A percentile compares a stretch with the other conserved stretches of the same genome.
Conservation (phyloP, 1,284 basidiomycete genomes). For the Porphyrellus sp. region DNA sequence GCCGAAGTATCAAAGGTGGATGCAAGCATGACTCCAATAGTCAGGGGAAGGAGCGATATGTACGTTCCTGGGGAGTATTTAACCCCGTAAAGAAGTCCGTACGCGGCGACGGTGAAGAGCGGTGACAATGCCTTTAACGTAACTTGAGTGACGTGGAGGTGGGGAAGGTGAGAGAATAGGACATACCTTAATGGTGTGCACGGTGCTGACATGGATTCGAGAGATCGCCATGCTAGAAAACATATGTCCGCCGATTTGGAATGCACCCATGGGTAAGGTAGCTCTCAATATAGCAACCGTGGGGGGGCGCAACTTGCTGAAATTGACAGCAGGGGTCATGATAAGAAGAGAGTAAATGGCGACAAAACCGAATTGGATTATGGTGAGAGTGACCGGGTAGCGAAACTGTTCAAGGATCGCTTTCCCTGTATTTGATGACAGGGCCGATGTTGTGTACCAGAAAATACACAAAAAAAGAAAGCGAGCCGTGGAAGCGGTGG, state of each 20-base stretch:
- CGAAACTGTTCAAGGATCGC: constrained; percentile 83
- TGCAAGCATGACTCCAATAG: constrained; percentile 95
- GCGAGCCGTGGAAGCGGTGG: constrained; percentile 33
- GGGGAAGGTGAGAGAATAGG: not conserved
- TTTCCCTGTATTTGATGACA: constrained; percentile 89
- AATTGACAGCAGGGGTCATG: constrained; percentile 69
- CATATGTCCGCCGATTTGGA: constrained; percentile 96
- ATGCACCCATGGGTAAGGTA: constrained; percentile 90
- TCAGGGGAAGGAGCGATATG: constrained; percentile 90
- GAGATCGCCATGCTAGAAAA: constrained; percentile 96
- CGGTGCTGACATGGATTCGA: constrained; percentile 93
- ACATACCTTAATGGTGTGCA: constrained; percentile 96
- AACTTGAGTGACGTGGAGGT: constrained; percentile 7
- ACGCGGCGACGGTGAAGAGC: constrained; percentile 93
- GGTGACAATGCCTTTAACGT: constrained; percentile 83
- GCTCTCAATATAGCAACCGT: constrained; percentile 70
- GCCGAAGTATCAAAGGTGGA: constrained; percentile 90
- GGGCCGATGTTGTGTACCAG: constrained; percentile 83
- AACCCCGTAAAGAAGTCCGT: constrained; percentile 89
- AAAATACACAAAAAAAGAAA: constrained; percentile 70
- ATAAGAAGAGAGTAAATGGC: constrained; percentile 81
- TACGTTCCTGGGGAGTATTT: constrained; percentile 92
- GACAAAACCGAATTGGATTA: constrained; percentile 96
- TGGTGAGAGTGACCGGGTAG: constrained; percentile 90
- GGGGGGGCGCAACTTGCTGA: constrained; percentile 66